These are phyloP conservation scores for Claviceps paspali DNA, from an alignment of 2,329 filamentous ascomycete genomes.

Conservation along the genomic window DNA sequence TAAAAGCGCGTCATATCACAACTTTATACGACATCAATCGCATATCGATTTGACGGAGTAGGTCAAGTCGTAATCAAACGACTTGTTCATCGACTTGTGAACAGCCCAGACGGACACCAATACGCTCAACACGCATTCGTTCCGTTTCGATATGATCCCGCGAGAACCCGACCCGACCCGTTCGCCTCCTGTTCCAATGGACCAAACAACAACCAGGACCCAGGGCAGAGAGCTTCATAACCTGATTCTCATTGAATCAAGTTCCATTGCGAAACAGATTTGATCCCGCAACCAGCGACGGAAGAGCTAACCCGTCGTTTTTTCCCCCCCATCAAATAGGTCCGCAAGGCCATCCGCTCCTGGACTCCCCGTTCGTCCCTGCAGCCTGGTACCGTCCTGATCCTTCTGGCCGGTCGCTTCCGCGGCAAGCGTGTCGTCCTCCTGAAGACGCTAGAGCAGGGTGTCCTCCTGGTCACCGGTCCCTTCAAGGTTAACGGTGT, in stretches of 20 bases:
- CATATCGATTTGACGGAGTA: not conserved
- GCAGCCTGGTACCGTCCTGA: slow-evolving; percentile 88
- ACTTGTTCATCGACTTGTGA: not conserved
- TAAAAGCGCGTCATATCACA: not conserved
- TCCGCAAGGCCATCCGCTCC: slow-evolving; percentile 84
- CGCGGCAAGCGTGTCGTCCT: slow-evolving; percentile 99
- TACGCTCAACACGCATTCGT: no score
- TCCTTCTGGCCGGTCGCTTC: slow-evolving; percentile 98
- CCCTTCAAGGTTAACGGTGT: slow-evolving; percentile 99
- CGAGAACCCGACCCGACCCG: fast-evolving
- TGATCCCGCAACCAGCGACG: not conserved
- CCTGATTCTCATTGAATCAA: not conserved
- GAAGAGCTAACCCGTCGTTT: slow-evolving; percentile 11
- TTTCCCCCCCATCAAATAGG: slow-evolving; percentile 42
- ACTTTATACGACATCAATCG: not conserved
- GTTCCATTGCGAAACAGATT: no score
- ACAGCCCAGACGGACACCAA: not conserved
- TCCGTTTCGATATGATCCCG: no score
- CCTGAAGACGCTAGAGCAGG: slow-evolving; percentile 93
- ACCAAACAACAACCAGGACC: not conserved
- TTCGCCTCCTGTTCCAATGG: not conserved
- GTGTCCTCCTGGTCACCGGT: slow-evolving; percentile 96
- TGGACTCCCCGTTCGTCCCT: slow-evolving; percentile 80
- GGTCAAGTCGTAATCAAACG: not conserved
- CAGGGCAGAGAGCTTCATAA: slow-evolving; percentile 2